Percentiles rank a stretch among this genome's conserved stretches.
These are phyloP conservation scores for Erodium texanum DNA, from an alignment of 441 rosid species.

Conservation along the genomic window DNA sequence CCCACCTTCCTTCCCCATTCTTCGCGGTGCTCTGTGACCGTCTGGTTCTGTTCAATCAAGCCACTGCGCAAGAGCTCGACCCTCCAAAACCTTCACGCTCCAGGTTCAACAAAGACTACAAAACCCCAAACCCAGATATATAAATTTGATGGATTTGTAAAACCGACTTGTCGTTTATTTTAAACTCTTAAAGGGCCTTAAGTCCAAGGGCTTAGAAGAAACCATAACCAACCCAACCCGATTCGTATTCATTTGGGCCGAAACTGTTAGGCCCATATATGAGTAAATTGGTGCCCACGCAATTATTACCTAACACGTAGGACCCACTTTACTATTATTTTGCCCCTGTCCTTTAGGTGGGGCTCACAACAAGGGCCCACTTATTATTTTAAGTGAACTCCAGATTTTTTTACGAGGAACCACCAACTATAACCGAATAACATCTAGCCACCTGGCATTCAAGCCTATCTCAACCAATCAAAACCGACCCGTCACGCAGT, in stretches of 20 bases:
- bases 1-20: conserved; percentile 38
- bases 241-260: too few species aligned
- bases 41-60: background rate
- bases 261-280: too few species aligned
- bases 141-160: background rate
- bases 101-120: background rate
- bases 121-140: too few species aligned
- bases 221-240: too few species aligned
- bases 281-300: too few species aligned
- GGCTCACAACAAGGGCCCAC: background rate
- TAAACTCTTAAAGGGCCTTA: background rate
- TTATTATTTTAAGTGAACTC: too few species aligned
- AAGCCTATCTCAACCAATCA: background rate
- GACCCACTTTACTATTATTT: too few species aligned
- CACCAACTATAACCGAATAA: background rate
- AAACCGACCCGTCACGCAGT: background rate
- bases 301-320: too few species aligned
- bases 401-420: too few species aligned
- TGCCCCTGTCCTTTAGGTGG: background rate
- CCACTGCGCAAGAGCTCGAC: background rate
- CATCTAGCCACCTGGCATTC: background rate
- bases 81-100: background rate
- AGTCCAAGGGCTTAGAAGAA: too few species aligned
- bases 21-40: background rate
- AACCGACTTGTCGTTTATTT: background rate